Percentiles rank a stretch among this genome's conserved stretches.
Evolutionary conservation across 495 filamentous ascomycete species (phyloP).

Genomic region (Xylaria palmicola): DNA sequence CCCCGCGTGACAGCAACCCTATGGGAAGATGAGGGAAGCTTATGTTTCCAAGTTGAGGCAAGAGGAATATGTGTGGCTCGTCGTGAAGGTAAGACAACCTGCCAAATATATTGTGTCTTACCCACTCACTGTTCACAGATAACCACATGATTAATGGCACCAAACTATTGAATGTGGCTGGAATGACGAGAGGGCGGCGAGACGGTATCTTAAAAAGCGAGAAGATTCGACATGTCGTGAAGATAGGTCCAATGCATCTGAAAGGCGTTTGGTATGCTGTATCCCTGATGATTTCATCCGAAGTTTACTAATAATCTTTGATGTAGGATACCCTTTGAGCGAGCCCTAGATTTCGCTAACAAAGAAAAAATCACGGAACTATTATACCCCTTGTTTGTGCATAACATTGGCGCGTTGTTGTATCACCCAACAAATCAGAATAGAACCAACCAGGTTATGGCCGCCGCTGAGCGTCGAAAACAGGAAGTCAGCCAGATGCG

Average conservation of each 20-base stretch:
- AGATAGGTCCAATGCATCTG: slow-evolving; percentile 98
- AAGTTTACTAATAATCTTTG: slow-evolving; percentile 8
- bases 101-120: neutral
- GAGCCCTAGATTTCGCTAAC: slow-evolving; percentile 95
- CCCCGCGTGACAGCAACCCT: slow-evolving; percentile 95
- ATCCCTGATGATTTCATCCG: slow-evolving; percentile 6
- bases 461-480: slow-evolving; percentile 75
- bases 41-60: slow-evolving; percentile 97
- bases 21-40: slow-evolving; percentile 97
- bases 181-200: slow-evolving; percentile 93
- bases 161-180: slow-evolving; percentile 93
- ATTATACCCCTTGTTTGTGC: slow-evolving; percentile 93
- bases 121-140: slow-evolving; percentile 52
- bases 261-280: slow-evolving; percentile 92
- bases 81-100: slow-evolving; percentile 69
- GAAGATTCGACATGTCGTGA: slow-evolving; percentile 93
- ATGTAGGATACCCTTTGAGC: slow-evolving; percentile 91
- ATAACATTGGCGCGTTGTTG: slow-evolving; percentile 91
- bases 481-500: slow-evolving; percentile 58
- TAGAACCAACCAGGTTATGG: slow-evolving; percentile 81
- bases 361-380: slow-evolving; percentile 98
- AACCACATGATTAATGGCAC: slow-evolving; percentile 99
- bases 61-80: slow-evolving; percentile 94
- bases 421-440: slow-evolving; percentile 91
- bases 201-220: slow-evolving; percentile 98